phyloP scores from a whole-genome alignment of 352 stramenopile species.

The Phytophthora sojae region DNA sequence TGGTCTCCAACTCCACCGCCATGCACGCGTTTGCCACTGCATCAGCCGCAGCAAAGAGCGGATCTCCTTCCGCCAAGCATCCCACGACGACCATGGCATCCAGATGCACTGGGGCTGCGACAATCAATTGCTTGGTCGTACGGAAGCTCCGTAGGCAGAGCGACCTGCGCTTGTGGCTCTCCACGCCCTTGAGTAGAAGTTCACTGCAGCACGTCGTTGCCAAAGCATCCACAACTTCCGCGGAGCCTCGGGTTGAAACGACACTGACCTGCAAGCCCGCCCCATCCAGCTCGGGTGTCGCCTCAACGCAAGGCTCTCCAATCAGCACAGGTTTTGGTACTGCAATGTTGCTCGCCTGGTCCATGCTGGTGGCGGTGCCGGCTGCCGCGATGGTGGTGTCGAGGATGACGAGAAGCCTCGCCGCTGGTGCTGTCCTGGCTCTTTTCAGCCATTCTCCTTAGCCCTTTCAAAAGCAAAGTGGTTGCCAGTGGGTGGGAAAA shows the following conservation, averaged over 20 bases:
- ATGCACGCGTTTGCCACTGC: constrained; percentile 4
- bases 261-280: constrained; percentile 35
- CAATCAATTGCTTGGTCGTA: constrained; percentile 36
- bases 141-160: constrained; percentile 46
- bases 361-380: constrained; percentile 5
- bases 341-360: background rate
- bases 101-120: constrained; percentile 1
- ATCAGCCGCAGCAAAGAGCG: background rate
- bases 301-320: constrained; percentile 46
- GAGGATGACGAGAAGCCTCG: background rate
- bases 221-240: constrained; percentile 37
- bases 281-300: constrained; percentile 28
- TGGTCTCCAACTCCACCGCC: background rate
- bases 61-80: constrained; percentile 1
- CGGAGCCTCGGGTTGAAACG: constrained; percentile 38
- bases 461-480: background rate
- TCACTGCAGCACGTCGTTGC: constrained; percentile 40
- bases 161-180: constrained; percentile 32
- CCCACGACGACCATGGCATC: constrained; percentile 6
- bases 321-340: constrained; percentile 23
- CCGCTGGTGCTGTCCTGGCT: background rate
- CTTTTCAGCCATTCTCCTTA: background rate
- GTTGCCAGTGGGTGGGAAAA: too few relatives aligned
- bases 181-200: constrained; percentile 41
- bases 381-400: constrained; percentile 1